phyloP scores from a whole-genome alignment of 2,329 filamentous ascomycete genomes.

The Diaporthe sp. region DNA sequence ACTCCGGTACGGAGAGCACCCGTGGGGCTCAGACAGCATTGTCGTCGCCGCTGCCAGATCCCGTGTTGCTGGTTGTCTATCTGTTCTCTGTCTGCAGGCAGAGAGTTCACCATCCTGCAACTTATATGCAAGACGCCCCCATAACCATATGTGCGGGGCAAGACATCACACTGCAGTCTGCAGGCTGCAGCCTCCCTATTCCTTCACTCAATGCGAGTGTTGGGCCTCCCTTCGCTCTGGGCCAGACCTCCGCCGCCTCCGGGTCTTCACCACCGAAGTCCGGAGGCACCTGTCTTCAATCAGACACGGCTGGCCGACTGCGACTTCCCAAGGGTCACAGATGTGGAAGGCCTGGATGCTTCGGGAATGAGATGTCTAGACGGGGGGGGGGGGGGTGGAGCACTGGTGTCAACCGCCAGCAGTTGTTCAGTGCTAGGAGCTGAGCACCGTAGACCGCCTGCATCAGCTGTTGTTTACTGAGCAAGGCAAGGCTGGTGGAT shows the following conservation, averaged over 20 bases:
- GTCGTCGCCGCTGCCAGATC: not conserved
- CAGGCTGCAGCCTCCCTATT: not conserved
- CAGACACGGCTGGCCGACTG: not conserved
- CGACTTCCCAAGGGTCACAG: not conserved
- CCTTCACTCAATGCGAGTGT: not conserved
- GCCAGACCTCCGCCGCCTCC: not conserved
- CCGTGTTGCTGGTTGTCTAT: not conserved
- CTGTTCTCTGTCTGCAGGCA: not conserved
- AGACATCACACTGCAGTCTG: not conserved
- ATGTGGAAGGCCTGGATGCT: not conserved
- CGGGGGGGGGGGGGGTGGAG: not conserved
- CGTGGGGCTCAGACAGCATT: constrained; percentile 6
- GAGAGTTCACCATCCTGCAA: not conserved
- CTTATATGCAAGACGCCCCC: not conserved
- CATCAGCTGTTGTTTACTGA: not conserved
- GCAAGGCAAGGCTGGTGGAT: not conserved
- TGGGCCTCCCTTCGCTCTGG: not conserved
- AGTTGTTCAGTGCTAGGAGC: not conserved
- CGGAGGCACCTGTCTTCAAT: not conserved
- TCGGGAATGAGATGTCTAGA: not conserved
- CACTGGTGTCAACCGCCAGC: not conserved
- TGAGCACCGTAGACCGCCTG: not conserved
- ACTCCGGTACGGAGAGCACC: constrained; percentile 1
- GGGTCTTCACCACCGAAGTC: not conserved
- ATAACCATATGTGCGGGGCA: not conserved